Base-by-base conservation (phyloP, 2,329 filamentous ascomycete genomes). In the Claviceps pusilla region DNA sequence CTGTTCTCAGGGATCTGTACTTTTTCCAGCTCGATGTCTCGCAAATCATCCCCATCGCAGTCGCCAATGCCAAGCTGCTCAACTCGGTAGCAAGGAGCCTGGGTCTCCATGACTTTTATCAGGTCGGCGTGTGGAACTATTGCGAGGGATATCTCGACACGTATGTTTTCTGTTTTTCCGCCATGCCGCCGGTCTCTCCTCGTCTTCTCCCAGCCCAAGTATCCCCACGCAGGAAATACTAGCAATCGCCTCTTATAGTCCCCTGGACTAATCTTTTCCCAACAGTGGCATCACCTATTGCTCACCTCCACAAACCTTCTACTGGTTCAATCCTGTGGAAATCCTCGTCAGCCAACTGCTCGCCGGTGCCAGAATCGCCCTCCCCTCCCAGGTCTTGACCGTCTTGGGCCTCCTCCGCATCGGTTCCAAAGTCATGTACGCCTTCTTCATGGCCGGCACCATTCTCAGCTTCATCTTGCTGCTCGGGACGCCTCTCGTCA, bases 61-160 rank as follows among this genome's bases (percentile, higher is more conserved):
- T 87, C 16, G 84, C 85, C 46, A 85, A 89, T 65, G 81, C 82
- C 10, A 71, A 77, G 29, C 76, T 95, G 48, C 85, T 95, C 69
- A 95, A 95, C 73, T 89, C 83, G 48, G 89, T 95, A 59, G 89
- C 89, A 4, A 83, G 87, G 52, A 87, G 85, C 28, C 75, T 96
- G 53, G 91, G 90, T 35, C 76, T 96, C 50, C 89, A 95, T 66
- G 91, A 96, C 69, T 96, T 95, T 70, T 96, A 96, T 69, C 86
- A 89, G 63, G 86, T 95, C 33, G 90, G 90, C 6, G 71, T 96
- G 45, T 97, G 91, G 91, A 85, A 83, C 56, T 95, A 86, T 68
- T 97, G 91, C 69, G 87, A 95, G 67, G 90, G 90, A 24, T 94
- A 90, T 68, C 73, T 80, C 54, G 76, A 79, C 61, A 75, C 84